Conservation (phyloP, 2,329 filamentous ascomycete genomes). For the Diplodia seriata region DNA sequence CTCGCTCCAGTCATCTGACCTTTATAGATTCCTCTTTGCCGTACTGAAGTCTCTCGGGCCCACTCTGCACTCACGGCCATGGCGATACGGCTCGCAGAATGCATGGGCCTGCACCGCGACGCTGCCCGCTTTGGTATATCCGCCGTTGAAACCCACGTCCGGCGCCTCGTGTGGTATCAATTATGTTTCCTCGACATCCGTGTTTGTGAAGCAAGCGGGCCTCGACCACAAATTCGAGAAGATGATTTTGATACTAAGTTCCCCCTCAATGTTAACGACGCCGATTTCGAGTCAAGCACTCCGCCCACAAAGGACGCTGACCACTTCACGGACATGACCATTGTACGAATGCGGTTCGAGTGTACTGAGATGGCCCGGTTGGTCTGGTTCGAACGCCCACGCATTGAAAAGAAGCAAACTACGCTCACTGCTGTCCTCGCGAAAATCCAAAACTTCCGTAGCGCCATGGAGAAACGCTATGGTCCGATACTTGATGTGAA, state of each 20-base stretch:
- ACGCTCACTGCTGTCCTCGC: slow-evolving; percentile 69
- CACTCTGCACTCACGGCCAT: slow-evolving; percentile 76
- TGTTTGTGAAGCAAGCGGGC: slow-evolving; percentile 76
- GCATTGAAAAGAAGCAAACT: slow-evolving; percentile 67
- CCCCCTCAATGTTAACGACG: slow-evolving; percentile 73
- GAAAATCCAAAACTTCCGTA: slow-evolving; percentile 73
- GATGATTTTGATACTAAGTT: slow-evolving; percentile 78
- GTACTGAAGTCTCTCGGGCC: slow-evolving; percentile 73
- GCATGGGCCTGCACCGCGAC: slow-evolving; percentile 78
- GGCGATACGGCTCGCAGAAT: slow-evolving; percentile 76
- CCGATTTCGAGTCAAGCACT: slow-evolving; percentile 60
- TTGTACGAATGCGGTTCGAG: slow-evolving; percentile 73
- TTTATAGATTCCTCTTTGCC: slow-evolving; percentile 70
- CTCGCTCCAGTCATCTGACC: neutral
- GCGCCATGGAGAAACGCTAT: slow-evolving; percentile 70
- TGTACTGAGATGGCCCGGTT: slow-evolving; percentile 74
- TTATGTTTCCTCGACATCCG: slow-evolving; percentile 78
- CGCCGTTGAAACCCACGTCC: slow-evolving; percentile 73
- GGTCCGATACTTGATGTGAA: slow-evolving; percentile 66
- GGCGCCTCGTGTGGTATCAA: slow-evolving; percentile 78
- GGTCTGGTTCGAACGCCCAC: slow-evolving; percentile 72
- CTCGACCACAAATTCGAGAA: slow-evolving; percentile 71
- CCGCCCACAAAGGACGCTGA: slow-evolving; percentile 55
- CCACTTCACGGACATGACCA: slow-evolving; percentile 71
- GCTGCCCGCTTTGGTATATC: slow-evolving; percentile 70